Percentiles rank a stretch among this genome's conserved stretches.
Evolutionary conservation across 495 filamentous ascomycete genomes (phyloP).

Genomic region (Lepraria neglecta): DNA sequence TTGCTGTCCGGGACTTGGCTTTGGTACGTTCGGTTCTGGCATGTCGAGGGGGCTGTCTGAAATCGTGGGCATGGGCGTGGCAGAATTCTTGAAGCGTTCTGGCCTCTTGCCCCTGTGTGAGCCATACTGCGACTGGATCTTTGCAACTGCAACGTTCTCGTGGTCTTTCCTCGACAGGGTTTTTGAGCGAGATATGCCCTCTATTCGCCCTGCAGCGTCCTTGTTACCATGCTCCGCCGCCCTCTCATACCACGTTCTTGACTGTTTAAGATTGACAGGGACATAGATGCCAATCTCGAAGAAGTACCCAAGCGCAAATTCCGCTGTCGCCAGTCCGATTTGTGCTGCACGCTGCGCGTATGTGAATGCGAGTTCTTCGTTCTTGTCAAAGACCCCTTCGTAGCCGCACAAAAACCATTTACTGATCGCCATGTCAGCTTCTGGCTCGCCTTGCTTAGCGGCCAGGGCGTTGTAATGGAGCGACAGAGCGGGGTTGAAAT

Average conservation of each 20-base stretch:
- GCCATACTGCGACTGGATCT: conserved; percentile 89
- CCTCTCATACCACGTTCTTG: conserved; percentile 82
- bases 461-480: conserved; percentile 95
- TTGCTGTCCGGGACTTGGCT: conserved; percentile 38
- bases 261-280: conserved; percentile 71
- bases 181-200: conserved; percentile 78
- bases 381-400: conserved; percentile 86
- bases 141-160: conserved; percentile 79
- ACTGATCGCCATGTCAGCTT: conserved; percentile 93
- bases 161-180: conserved; percentile 86
- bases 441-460: conserved; percentile 77
- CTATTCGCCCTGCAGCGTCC: conserved; percentile 74
- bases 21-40: conserved; percentile 56
- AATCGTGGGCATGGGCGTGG: conserved; percentile 50
- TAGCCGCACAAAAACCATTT: conserved; percentile 98
- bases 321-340: conserved; percentile 75
- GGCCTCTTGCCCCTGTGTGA: conserved; percentile 67
- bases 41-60: conserved; percentile 51
- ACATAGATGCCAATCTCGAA: conserved; percentile 92
- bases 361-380: conserved; percentile 83
- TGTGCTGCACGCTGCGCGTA: conserved; percentile 84
- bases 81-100: conserved; percentile 51
- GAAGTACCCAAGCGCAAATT: conserved; percentile 97
- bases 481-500: conserved; percentile 87
- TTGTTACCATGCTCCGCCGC: conserved; percentile 88